Base-by-base conservation (phyloP, 1,284 basidiomycete species). In the Microbotryomycetes sp. region DNA sequence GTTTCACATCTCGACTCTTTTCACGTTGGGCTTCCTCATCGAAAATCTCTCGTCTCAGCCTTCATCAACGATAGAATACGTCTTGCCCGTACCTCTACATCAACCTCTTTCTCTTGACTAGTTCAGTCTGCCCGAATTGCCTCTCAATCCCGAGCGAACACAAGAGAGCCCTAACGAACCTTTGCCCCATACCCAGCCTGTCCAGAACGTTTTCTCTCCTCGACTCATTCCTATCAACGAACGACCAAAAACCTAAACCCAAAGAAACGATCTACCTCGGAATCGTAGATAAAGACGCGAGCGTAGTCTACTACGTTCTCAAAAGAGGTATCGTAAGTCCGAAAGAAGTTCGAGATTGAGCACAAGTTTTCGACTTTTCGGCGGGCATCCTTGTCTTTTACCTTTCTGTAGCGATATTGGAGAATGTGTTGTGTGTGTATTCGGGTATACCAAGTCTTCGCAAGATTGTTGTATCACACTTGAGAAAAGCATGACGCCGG, bases 261-360 rank as follows among this genome's bases (percentile, higher is more conserved):
- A 27, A 21, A 11, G 27, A 50, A 11, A 60, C 56, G 2, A 50
- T 64, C 28, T 66, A 67, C 54, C 58, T 66, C 52, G 56, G 61
- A 16, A 70, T 71, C 29, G 61, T 67, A 16, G 65, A 66, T 47
- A 68, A 59, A 49, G 70, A 71, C 60, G 50, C 52, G 4, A 67
- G 64, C 29, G 64, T 70, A 23, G 70, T 71, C 2, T 71, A 71
- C 56, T 71, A 71, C 54, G 69, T 68, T 16, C 54, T 71, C 13
- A 54, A 50, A 29, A 24, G 60, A 11, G 70, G 70, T 9, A 69
- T 71, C 52, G 67, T 70, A 16, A 66, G 63, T 24, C 70, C 70
- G 15, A 66, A 68, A 50, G 70, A 71, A 48, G 70, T 70, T 16
- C 68, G 68, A 1, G 70, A 70, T 35, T 70, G 54, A 55, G 18